Evolutionary conservation across 2,329 filamentous ascomycete species (phyloP).

Genomic region (Talaromyces islandicus): DNA sequence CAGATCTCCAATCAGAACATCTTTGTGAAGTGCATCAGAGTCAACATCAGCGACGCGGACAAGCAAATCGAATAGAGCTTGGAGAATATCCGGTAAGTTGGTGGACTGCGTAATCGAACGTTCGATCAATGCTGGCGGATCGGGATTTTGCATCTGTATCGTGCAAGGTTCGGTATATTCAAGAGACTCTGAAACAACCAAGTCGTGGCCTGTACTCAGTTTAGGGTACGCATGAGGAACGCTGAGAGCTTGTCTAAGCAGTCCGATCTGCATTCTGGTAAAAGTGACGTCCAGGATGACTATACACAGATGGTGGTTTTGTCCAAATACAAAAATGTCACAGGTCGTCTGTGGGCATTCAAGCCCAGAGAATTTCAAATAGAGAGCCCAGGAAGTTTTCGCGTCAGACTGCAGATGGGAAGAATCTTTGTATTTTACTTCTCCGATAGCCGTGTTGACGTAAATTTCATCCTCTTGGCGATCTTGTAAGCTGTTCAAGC

Average conservation of each 20-base stretch:
- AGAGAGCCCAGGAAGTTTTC: neutral
- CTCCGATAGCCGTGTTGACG: neutral
- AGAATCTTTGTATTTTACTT: neutral
- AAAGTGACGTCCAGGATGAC: neutral
- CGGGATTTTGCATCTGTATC: neutral
- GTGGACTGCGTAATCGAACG: neutral
- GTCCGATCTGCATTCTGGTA: neutral
- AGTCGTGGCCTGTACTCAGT: neutral
- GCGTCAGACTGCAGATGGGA: neutral
- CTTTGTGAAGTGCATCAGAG: slow-evolving; percentile 14
- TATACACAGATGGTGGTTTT: neutral
- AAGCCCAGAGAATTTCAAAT: neutral
- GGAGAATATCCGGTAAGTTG: neutral
- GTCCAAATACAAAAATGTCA: neutral
- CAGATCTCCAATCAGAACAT: slow-evolving; percentile 28
- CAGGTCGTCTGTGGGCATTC: neutral
- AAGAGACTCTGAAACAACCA: neutral
- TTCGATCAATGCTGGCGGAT: neutral
- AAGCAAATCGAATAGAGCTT: neutral
- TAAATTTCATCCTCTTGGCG: neutral
- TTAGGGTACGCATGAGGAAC: neutral
- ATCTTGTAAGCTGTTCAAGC: neutral
- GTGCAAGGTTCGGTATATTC: neutral
- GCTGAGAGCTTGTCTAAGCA: neutral
- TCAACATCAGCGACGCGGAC: slow-evolving; percentile 2